Percentiles rank a stretch among this genome's conserved stretches.
Evolutionary conservation across 2,329 filamentous ascomycete genomes (phyloP).

Genomic region (Sarocladiaceae sp.): DNA sequence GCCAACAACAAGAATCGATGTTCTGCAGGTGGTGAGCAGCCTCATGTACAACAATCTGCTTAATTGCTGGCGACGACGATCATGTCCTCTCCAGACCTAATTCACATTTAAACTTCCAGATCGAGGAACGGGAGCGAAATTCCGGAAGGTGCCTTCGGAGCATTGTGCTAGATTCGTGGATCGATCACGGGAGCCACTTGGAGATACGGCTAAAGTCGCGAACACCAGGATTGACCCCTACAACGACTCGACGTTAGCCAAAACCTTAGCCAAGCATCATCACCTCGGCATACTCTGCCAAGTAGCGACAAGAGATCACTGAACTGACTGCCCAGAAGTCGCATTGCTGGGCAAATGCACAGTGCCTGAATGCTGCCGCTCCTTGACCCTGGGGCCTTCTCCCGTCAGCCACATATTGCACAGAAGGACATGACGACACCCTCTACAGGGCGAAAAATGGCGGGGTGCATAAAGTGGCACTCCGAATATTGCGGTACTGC

Average conservation of each 20-base stretch:
- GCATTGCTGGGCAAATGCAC: no score
- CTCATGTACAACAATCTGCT: not conserved
- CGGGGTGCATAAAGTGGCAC: constrained; percentile 7
- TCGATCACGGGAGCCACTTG: not conserved
- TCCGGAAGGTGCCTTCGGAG: constrained; percentile 2
- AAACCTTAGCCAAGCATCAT: not conserved
- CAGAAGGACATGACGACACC: no score
- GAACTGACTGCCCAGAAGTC: not conserved
- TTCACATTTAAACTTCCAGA: not conserved
- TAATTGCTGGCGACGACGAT: not conserved
- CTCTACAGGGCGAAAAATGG: not conserved
- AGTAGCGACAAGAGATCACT: not conserved
- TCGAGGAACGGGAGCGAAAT: not conserved
- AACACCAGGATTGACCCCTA: not conserved
- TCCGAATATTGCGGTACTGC: not conserved
- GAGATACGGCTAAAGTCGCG: not conserved
- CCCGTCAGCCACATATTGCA: no score
- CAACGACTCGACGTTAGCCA: not conserved
- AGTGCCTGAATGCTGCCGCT: no score
- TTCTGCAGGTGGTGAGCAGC: no score
- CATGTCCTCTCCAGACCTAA: not conserved
- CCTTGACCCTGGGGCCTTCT: no score
- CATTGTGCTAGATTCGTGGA: not conserved
- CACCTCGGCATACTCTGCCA: not conserved
- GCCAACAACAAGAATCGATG: no score